Base-by-base conservation (phyloP, 768 basidiomycete genomes). In the Pulveroboletus sp. region DNA sequence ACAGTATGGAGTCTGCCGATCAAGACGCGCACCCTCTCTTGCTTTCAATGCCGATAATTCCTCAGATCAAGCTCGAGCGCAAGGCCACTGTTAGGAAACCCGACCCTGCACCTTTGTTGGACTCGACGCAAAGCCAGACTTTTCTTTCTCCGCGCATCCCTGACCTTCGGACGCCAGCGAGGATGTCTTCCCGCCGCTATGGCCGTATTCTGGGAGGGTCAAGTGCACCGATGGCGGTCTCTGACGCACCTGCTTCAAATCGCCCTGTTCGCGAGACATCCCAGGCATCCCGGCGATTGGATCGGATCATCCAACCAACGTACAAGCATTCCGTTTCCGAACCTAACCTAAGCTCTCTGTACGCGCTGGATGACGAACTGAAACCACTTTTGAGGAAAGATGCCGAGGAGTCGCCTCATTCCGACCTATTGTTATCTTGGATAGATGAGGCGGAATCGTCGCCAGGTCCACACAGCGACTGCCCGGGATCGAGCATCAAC, bases 11-110 rank as follows among this genome's bases (percentile, higher is more conserved):
- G 37, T 67, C 65, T 16, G 60, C 63, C 19, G 55, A 65, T 39
- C 53, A 59, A 19, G 60, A 63, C 6, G 47, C 45, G 2, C 60
- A 65, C 38, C 44, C 47, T 2, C 19, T 53, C 31, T 49, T 65
- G 40, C 55, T 65, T 40, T 62, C 65, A 5, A 67, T 62, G 46
- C 63, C 63, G 6, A 47, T 55, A 1, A 67, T 64, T n/a, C 63
- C 63, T 24, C 51, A 43, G 42, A 65, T 65, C 43, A 61, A 51
- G 23, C 59, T 65, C 3, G 53, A 65, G 21, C 61, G 61, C 39
- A 64, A 58, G 23, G 61, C 61, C 23, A 62, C 61, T 7, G 38
- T 64, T 14, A 61, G 49, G 49, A 42, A 55, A 16, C 35, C 40
- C 0, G 55, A 55, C 10, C 35, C 37, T 11, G 31, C 1, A 14